Evolutionary conservation across 75 land plant genomes (phyloP), one percentile per base, ranked within the genome.

Genomic region (Cupressus sempervirens): DNA sequence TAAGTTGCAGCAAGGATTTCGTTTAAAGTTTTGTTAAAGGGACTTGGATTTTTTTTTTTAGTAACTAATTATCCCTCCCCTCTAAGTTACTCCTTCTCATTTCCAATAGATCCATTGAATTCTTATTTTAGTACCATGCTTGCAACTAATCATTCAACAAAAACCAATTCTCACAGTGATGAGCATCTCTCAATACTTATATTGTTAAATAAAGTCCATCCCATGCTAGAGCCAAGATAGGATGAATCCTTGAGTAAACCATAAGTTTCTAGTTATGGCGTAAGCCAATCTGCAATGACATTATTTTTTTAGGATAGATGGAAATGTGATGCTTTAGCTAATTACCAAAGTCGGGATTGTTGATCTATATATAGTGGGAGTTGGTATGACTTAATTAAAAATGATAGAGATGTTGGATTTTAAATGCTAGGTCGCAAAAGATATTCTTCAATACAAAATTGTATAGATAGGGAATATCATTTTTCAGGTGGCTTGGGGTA

Each of bases 211-310:
- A 1, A 40, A 13, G 43, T 76, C 11, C 36, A 26, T 36, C 45
- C 79, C 43, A 40, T 76, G 79, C 45, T 45, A 76, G 79, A 76
- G 43, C n/a, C 45, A 76, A 76, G 16, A 34, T 45, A 76, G 79
- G 5, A 43, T 36, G 35, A 76, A 36, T 40, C 79, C 23, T 40
- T 76, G 20, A 38, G 20, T 76, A 76, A 76, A 36, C 15, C 79
- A 76, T 45, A 34, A 36, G 79, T 18, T 76, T 76, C 79, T 76
- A 40, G 15, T 26, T 76, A 26, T 76, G 45, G 45, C 12, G 43
- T 76, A 36, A 76, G 79, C 43, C 79, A 35, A 38, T 36, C 41
- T 76, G 41, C 40, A 36, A 7, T 40, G 43, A 23, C 79, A 76
- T 4, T 40, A 36, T 38, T 45, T 40, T 76, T 76, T 76, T 45